Evolutionary conservation across 164 flowering plant genomes (phyloP).

Genomic region (Chloranthus sessilifolius): DNA sequence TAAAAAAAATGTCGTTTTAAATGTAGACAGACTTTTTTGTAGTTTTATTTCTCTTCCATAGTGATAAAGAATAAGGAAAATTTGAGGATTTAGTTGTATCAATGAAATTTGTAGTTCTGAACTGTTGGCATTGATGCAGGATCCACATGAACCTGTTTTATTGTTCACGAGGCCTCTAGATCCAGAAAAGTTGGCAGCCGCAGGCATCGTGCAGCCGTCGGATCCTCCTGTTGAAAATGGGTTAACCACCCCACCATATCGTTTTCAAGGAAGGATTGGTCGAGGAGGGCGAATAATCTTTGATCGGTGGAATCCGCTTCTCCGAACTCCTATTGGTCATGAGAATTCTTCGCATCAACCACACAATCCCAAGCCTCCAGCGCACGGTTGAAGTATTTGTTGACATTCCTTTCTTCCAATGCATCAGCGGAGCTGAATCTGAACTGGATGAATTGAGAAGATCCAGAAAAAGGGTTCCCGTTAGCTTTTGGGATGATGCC

Average conservation of each 20-base stretch:
- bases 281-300: conserved; percentile 91
- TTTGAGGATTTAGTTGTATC: too few relatives aligned
- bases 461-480: not conserved
- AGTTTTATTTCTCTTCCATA: too few relatives aligned
- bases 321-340: conserved; percentile 42
- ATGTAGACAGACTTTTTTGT: too few relatives aligned
- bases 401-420: not conserved
- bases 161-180: conserved; percentile 78
- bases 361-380: conserved; percentile 32
- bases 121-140: conserved; percentile 55
- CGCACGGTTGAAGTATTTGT: conserved; percentile 22
- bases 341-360: conserved; percentile 46
- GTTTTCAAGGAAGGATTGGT: conserved; percentile 78
- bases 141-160: conserved; percentile 76
- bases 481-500: conserved; percentile 2
- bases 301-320: conserved; percentile 86
- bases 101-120: too few relatives aligned
- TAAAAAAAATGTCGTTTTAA: too few relatives aligned
- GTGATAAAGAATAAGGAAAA: too few relatives aligned
- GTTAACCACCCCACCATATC: conserved; percentile 28
- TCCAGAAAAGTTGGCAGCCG: conserved; percentile 72
- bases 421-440: too few relatives aligned
- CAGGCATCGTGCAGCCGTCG: conserved; percentile 68
- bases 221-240: conserved; percentile 33
- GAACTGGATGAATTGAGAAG: conserved; percentile 5